A percentile compares a stretch with the other conserved stretches of the same genome.
Evolutionary conservation across 2,329 filamentous ascomycete genomes (phyloP).

Genomic region (Orbilia blumenaviensis): DNA sequence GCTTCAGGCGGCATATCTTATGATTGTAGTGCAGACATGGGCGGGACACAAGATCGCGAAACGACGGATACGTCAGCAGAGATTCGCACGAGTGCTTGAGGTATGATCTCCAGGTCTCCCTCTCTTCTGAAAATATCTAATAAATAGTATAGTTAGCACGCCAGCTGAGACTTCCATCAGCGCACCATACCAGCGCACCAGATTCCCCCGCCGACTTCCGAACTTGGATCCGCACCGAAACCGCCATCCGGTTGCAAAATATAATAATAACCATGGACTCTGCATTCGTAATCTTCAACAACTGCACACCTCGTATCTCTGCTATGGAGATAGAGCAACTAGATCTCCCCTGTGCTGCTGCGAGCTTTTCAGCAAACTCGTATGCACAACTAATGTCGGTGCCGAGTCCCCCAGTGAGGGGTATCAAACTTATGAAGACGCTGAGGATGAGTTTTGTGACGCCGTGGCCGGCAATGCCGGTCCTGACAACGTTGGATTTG

Average conservation of each 20-base stretch:
- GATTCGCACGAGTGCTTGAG: slow-evolving; percentile 33
- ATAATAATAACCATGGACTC: slow-evolving; percentile 45
- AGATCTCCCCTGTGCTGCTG: slow-evolving; percentile 30
- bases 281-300: slow-evolving; percentile 48
- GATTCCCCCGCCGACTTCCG: slow-evolving; percentile 17
- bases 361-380: slow-evolving; percentile 27
- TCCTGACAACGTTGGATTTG: slow-evolving; percentile 34
- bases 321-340: slow-evolving; percentile 30
- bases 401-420: slow-evolving; percentile 24
- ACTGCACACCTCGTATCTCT: slow-evolving; percentile 29
- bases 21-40: slow-evolving; percentile 49
- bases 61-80: slow-evolving; percentile 29
- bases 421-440: slow-evolving; percentile 33
- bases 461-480: slow-evolving; percentile 20
- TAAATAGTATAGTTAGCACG: slow-evolving; percentile 11
- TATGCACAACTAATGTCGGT: slow-evolving; percentile 38
- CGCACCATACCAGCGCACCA: slow-evolving; percentile 28
- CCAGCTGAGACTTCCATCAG: slow-evolving; percentile 33
- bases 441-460: slow-evolving; percentile 29
- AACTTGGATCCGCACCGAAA: slow-evolving; percentile 41
- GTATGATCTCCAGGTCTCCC: background rate
- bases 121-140: background rate
- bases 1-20: slow-evolving; percentile 46
- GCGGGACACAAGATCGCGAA: slow-evolving; percentile 44
- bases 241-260: slow-evolving; percentile 36